phyloP scores from a whole-genome alignment of 768 basidiomycete genomes.

The Tylopilus sp. region DNA sequence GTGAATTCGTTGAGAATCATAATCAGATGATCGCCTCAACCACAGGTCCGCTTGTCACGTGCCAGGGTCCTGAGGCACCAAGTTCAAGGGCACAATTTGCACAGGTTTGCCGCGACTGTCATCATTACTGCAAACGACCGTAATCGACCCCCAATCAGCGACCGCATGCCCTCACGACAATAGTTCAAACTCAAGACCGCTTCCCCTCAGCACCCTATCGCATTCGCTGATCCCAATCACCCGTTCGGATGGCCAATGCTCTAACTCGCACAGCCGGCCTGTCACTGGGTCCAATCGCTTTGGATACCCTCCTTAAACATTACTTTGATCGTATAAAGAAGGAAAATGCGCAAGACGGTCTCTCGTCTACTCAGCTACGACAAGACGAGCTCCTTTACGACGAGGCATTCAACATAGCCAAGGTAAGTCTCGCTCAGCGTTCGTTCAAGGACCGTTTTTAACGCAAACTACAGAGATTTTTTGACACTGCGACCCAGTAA shows the following conservation, averaged over 20 bases:
- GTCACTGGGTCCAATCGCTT: conserved; percentile 64
- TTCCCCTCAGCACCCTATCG: neutral
- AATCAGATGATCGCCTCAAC: neutral
- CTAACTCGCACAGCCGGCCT: conserved; percentile 62
- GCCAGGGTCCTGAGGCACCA: no score
- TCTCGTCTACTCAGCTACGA: conserved; percentile 47
- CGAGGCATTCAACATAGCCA: conserved; percentile 71
- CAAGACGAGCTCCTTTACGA: conserved; percentile 81
- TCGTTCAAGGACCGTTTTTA: neutral
- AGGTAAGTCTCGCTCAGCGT: conserved; percentile 40
- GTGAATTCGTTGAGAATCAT: neutral
- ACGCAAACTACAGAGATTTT: conserved; percentile 54
- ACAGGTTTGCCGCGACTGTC: no score
- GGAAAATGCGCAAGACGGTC: conserved; percentile 35
- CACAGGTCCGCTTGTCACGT: no score
- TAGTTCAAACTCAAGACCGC: neutral
- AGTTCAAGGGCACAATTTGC: no score
- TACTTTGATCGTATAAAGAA: conserved; percentile 67
- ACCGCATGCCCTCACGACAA: neutral
- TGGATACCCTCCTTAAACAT: conserved; percentile 82
- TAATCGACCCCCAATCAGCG: no score
- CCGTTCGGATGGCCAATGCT: conserved; percentile 40
- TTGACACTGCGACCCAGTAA: conserved; percentile 68
- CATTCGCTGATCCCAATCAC: neutral
- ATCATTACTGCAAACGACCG: no score